Evolutionary conservation across 139 green algal genomes (phyloP), one percentile per base, ranked within the genome.

Genomic region (Chlamydomonas sp.): DNA sequence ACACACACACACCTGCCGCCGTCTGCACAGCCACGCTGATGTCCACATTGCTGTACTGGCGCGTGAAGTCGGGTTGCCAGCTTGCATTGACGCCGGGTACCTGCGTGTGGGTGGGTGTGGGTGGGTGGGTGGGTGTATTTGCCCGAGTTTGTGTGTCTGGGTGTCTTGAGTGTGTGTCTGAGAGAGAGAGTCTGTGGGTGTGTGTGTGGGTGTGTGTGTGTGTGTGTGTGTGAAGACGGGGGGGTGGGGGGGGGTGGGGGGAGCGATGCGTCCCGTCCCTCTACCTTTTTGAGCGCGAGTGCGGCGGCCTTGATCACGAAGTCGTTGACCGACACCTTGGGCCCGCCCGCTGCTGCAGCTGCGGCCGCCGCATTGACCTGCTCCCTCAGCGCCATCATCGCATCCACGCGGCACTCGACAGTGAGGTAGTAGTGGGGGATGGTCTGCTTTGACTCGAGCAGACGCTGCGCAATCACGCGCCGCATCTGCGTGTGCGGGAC

Each of bases 401-500:
- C 71, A 54, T 93, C 89, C 43, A 93, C 66, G 47, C 76, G 65
- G 61, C 78, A 80, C 49, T 90, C 84, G 35, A 93, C 77, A 35
- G 85, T 92, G 3, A 99, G 81, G 84, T 99, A 99, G 83, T 97
- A 99, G 83, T 99, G 94, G 2, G 94, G 94, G 30, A 99, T 84
- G 5, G 86, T 95, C 71, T 92, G 87, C 83, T 98, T 99, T 71
- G 81, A 91, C 81, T 97, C 88, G 68, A 95, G 72, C 77, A 98
- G 81, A 8, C 94, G 81, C 67, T 78, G 43, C 1, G 94, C 94
- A 8, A 85, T 97, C n/a, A 99, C 81, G 31, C 84, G 83, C 64
- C 84, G 79, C 70, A 96, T 92, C 57, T 96, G 78, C 63, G 43
- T 89, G 70, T 90, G 80, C 13, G 77, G 70, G n/a, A 94, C 69